Base-by-base conservation (phyloP, 371 early-diverging fungal species). In the Mucor ambiguus region DNA sequence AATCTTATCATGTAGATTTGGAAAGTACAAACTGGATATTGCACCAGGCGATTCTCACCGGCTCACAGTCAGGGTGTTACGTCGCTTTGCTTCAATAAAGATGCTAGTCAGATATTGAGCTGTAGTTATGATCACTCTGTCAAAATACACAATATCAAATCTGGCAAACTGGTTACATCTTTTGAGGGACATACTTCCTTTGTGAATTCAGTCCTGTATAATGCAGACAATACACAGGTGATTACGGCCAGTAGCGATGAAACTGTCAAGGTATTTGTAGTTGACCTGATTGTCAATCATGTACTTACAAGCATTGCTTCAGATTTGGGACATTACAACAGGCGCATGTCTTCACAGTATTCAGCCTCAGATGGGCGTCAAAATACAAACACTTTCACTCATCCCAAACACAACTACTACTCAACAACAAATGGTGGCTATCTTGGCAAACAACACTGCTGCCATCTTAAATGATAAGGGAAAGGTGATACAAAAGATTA, bases 11-110 rank as follows among this genome's bases (percentile, higher is more conserved):
- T 56, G 6, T 60, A 63, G 63, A 82, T 94, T 11, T 98, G 95
- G 95, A 93, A 89, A 64, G 70, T 96, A 5, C 81, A 85, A 33
- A 85, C 88, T 0, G 98, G 98, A 3, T 78, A 85, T 30, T 90
- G 91, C 63, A 77, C 87, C 44, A 85, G 90, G 48, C 79, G 92
- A 11, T 90, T 95, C 57, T 76, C 88, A 4, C 85, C 90, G 2
- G 98, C 98, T 1, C 98, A 97, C 68, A 85, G 85, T 60, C 91
- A 92, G 71, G 95, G 95, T 12, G 92, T 97, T 18, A 91, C 95
- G 3, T 85, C 91, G 3, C 78, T 96, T 1, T 77, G 80, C 43
- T 95, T 98, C 70, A 89, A 82, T 61, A 84, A 84, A 8, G 96
- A 96, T 68, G 88, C 89, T 4, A 81, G 87, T 0, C 90, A 93